Conservation (phyloP, 108 stramenopile genomes). For the Hondaea fermentalgiana region DNA sequence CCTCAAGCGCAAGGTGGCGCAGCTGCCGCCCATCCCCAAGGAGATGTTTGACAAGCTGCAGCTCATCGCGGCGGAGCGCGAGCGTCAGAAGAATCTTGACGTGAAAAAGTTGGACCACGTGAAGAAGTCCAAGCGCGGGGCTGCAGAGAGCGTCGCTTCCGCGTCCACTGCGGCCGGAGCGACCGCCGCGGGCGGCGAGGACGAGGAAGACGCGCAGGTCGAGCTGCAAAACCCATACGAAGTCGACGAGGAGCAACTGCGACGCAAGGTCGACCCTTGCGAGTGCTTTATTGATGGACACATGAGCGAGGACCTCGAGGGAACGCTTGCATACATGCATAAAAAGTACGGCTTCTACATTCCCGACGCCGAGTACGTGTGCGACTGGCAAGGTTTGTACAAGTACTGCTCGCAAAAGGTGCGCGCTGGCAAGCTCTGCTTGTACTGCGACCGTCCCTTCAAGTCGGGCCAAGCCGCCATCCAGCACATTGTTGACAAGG, state of each 20-base stretch:
- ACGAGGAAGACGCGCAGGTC: background rate
- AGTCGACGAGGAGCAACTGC: background rate
- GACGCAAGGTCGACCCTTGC: background rate
- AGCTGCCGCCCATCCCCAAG: background rate
- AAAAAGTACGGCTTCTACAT: background rate
- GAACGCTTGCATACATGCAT: background rate
- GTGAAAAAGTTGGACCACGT: background rate
- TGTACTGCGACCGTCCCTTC: slow-evolving; percentile 19
- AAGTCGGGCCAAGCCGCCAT: background rate
- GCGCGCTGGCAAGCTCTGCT: background rate
- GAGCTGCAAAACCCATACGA: background rate
- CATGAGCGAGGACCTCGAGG: background rate
- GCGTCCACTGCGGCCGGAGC: background rate
- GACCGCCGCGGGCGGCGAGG: background rate
- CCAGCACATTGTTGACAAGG: background rate
- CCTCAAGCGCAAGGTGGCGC: background rate
- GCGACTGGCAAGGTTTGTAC: background rate
- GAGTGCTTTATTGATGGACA: background rate
- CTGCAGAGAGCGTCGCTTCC: background rate
- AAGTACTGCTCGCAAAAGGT: slow-evolving; percentile 6
- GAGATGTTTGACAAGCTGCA: slow-evolving; percentile 5
- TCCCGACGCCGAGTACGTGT: slow-evolving; percentile 2
- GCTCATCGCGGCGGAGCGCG: background rate
- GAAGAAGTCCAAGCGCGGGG: background rate
- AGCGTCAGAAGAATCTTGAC: background rate